These are phyloP conservation scores for Leersia perrieri DNA, from an alignment of 176 grass and related monocot genomes.

Conservation along the genomic window DNA sequence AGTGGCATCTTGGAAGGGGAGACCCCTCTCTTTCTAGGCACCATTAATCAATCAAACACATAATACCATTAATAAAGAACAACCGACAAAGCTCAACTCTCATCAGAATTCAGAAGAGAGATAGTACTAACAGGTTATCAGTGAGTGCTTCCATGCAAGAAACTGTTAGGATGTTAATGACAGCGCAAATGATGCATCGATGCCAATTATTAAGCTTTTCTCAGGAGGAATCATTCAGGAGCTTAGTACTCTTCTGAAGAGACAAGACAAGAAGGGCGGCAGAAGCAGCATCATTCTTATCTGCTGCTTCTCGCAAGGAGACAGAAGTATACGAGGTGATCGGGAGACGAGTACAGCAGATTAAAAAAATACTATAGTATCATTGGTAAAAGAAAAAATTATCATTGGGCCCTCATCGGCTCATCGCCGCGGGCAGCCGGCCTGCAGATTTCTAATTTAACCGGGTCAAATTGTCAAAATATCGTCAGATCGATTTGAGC, in stretches of 20 bases:
- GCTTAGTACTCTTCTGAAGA: background rate
- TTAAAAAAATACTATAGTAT: no score
- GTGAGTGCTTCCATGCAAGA: constrained; percentile 25
- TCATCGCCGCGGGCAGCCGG: no score
- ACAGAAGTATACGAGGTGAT: background rate
- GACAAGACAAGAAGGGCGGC: constrained; percentile 14
- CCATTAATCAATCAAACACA: background rate
- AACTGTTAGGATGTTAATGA: constrained; percentile 34
- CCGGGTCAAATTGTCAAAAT: constrained; percentile 14
- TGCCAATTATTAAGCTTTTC: background rate
- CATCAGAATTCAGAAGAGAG: background rate
- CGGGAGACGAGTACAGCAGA: background rate
- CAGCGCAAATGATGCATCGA: background rate
- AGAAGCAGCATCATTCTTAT: constrained; percentile 28
- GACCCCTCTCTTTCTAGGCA: background rate
- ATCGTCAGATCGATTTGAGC: background rate
- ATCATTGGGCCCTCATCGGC: constrained; percentile 14
- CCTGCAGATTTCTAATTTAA: background rate
- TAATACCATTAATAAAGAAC: background rate
- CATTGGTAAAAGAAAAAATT: background rate
- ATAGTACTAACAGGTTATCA: background rate
- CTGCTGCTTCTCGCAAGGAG: constrained; percentile 40
- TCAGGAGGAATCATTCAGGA: background rate
- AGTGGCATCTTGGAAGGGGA: background rate
- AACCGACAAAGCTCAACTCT: constrained; percentile 19